Base-by-base conservation (phyloP, 2,329 filamentous ascomycete species). In the Nothophaeocryptopus gaeumannii region DNA sequence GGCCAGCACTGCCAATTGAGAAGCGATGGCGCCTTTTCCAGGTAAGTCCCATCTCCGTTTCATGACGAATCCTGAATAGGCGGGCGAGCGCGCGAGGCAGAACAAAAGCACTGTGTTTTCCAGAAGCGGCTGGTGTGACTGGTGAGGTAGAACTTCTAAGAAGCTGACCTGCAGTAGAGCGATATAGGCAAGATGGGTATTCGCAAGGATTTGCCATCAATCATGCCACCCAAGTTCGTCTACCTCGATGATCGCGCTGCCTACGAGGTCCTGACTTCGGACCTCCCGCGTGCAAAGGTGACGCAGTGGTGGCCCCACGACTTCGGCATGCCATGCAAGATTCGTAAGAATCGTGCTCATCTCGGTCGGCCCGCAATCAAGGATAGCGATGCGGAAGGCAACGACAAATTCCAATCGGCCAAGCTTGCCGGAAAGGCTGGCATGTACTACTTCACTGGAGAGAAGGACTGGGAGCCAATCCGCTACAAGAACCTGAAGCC, bases 11-110 rank as follows among this genome's bases (percentile, higher is more conserved):
- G 26, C 53, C 56, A 15, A 36, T 60, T 2, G 53, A 59, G 13
- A 51, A 62, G 2, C 67, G 68, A 5, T 73, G 70, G 69, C 71
- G 70, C 31, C 39, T 74, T 7, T 73, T 69, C 54, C 65, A 63
- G 45, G 59, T 63, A 51, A 45, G 55, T 43, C 5, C 32, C 29
- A 20, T 30, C 34, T 13, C 26, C 13, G 16, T 36, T 33, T 14
- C 15, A 14, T 26, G 3, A 7, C 20, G 20, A 26, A 26, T 26
- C 20, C 7, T 26, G 20, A 26, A 26, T 26, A 26, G 20, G 7
- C 20, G 20, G 20, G 20, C 20, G 20, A 26, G 20, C 20, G 3
- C 7, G 7, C 20, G 20, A 7, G 20, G 7, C 20, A 26, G 20
- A 26, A 7, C 3, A 26, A 26, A 7, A 26, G 20, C 20, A 26